These are phyloP conservation scores for Aaosphaeria arxii DNA, from an alignment of 2,329 filamentous ascomycete species.

Conservation along the genomic window DNA sequence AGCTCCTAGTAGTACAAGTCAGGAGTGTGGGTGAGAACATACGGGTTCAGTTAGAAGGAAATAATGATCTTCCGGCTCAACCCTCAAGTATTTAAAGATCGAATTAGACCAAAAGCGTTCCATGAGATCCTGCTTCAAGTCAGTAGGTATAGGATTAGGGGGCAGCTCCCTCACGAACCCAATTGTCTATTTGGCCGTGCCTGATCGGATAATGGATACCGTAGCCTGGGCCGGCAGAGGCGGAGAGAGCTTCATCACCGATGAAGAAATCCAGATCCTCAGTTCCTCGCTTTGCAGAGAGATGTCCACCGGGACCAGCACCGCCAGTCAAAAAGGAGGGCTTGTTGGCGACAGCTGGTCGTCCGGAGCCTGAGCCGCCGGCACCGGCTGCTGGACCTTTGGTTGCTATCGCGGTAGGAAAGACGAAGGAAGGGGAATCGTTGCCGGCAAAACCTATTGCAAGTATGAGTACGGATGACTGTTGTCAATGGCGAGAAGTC, in stretches of 20 bases:
- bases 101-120: constrained; percentile 99
- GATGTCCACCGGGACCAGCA: constrained; percentile 75
- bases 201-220: constrained; percentile 96
- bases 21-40: constrained; percentile 35
- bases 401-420: constrained; percentile 96
- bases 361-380: constrained; percentile 77
- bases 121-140: constrained; percentile 77
- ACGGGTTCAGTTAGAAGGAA: constrained; percentile 97
- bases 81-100: constrained; percentile 98
- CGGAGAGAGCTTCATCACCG: constrained; percentile 88
- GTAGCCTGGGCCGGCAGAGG: constrained; percentile 83
- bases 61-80: constrained; percentile 98
- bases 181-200: constrained; percentile 98
- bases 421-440: constrained; percentile 98
- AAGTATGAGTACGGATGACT: background rate
- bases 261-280: constrained; percentile 99
- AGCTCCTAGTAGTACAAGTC: background rate
- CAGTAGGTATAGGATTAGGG: constrained; percentile 2
- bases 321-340: constrained; percentile 92
- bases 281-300: constrained; percentile 89
- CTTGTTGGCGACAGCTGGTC: constrained; percentile 89
- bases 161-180: constrained; percentile 57
- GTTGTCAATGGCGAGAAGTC: constrained; percentile 22
- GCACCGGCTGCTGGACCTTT: constrained; percentile 71
- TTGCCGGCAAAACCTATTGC: constrained; percentile 90